Evolutionary conservation across 2,329 filamentous ascomycete species (phyloP), one percentile per base, ranked within the genome.

Genomic region (Epichloe aotearoae): DNA sequence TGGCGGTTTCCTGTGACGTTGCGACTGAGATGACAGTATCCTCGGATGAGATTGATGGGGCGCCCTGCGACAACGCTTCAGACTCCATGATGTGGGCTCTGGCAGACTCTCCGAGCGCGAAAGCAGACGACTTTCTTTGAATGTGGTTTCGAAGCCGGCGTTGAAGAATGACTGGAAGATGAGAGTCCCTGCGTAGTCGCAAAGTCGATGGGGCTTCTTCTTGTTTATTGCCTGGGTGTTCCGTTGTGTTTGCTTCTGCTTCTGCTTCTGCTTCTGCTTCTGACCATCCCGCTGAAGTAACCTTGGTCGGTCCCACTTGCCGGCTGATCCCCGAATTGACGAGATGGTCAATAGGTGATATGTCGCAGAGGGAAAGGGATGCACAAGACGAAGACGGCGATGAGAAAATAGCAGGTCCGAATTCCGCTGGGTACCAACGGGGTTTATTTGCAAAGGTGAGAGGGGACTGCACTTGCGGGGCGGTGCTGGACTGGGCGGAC

Each of bases 1-100:
- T 46, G 15, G 56, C 56, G 3, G 58, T 62, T 19, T 68, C 63
- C 5, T 59, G 55, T 2, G 59, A 53, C 36, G 55, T 62, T 42
- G 64, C 64, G 3, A 66, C 65, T 26, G 63, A 61, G 23, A 68
- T 61, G 1, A 55, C 57, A 15, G 52, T 48, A n/a, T 49, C 49
- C 38, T 41, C 5, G 3, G 53, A 53, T 12, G 40, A 43, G 33
- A 46, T 20, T 8, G 49, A 51, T 17, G 46, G 17, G n/a, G 43
- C 23, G 19, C 20, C 33, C 5, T 20, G 37, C 20, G 39, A 19
- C n/a, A 14, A n/a, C 10, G n/a, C 30, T 7, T 12, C 36, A 15
- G 38, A 20, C 7, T 34, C 52, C 46, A 51, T 52, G 6, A 12
- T 19, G 20, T n/a, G 17, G 36, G 14, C 38, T 30, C 14, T 36